Percentiles rank a stretch among this genome's conserved stretches.
Evolutionary conservation across 768 basidiomycete genomes (phyloP).

Genomic region (Lepiota subincarnata): DNA sequence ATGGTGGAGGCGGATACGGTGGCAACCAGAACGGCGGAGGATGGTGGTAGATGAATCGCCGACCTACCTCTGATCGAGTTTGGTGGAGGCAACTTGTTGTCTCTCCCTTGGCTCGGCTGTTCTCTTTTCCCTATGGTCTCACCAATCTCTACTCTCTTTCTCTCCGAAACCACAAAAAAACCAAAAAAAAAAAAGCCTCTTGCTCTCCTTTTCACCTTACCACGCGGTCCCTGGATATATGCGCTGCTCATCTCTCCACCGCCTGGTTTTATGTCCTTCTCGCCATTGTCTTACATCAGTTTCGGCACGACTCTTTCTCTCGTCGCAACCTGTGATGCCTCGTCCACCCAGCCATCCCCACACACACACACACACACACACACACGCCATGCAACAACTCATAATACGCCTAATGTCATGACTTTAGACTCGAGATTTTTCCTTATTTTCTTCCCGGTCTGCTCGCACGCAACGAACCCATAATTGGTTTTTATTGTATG

Average conservation of each 20-base stretch:
- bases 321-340: conserved; percentile 10
- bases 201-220: conserved; percentile 11
- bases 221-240: conserved; percentile 1
- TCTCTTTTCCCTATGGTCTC: conserved; percentile 12
- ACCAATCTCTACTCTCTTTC: conserved; percentile 7
- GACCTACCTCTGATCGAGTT: conserved; percentile 4
- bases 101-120: conserved; percentile 10
- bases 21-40: conserved; percentile 25
- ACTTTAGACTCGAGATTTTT: conserved; percentile 8
- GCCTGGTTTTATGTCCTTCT: neutral
- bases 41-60: conserved; percentile 39
- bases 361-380: neutral
- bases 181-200: conserved; percentile 24
- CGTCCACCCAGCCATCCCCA: neutral
- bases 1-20: conserved; percentile 22
- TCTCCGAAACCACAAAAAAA: conserved; percentile 24
- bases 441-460: neutral
- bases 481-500: conserved; percentile 14
- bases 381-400: conserved; percentile 10
- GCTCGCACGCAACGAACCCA: conserved; percentile 11
- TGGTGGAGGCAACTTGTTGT: conserved; percentile 12
- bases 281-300: neutral
- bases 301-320: conserved; percentile 7
- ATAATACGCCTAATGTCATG: conserved; percentile 7
- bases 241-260: neutral